Conservation (phyloP, 257 asterid genomes). For the Handroanthus guayacan region DNA sequence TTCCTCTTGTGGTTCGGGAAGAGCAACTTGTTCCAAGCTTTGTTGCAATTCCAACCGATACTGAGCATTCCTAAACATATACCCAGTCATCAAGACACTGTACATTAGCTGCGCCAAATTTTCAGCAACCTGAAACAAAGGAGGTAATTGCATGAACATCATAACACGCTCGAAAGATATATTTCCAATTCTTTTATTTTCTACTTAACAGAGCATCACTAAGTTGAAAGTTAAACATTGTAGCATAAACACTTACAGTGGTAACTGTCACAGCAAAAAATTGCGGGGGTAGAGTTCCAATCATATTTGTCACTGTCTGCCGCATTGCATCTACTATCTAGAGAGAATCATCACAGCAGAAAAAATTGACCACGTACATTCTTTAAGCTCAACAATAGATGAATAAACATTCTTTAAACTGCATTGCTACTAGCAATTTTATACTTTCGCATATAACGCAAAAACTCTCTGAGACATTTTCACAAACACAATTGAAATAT, state of each 20-base stretch:
- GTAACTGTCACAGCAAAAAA: constrained; percentile 92
- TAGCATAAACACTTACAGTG: constrained; percentile 58
- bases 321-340: constrained; percentile 99
- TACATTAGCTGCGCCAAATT: constrained; percentile 98
- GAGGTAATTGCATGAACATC: constrained; percentile 29
- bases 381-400: neutral
- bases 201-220: neutral
- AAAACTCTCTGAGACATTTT: constrained; percentile 39
- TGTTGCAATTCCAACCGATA: constrained; percentile 92
- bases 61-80: constrained; percentile 94
- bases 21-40: constrained; percentile 94
- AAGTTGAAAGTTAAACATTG: neutral
- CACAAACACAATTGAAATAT: constrained; percentile 38
- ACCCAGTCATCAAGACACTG: constrained; percentile 98
- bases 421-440: neutral
- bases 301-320: constrained; percentile 95
- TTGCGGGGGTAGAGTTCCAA: constrained; percentile 96
- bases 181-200: constrained; percentile 13
- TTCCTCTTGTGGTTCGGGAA: constrained; percentile 80
- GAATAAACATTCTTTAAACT: constrained; percentile 1
- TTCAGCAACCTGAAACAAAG: constrained; percentile 79
- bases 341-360: constrained; percentile 30
- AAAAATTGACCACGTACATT: constrained; percentile 13
- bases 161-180: constrained; percentile 29
- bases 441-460: neutral